Conservation (phyloP, 768 basidiomycete genomes). For the Phanerochaete sordida region DNA sequence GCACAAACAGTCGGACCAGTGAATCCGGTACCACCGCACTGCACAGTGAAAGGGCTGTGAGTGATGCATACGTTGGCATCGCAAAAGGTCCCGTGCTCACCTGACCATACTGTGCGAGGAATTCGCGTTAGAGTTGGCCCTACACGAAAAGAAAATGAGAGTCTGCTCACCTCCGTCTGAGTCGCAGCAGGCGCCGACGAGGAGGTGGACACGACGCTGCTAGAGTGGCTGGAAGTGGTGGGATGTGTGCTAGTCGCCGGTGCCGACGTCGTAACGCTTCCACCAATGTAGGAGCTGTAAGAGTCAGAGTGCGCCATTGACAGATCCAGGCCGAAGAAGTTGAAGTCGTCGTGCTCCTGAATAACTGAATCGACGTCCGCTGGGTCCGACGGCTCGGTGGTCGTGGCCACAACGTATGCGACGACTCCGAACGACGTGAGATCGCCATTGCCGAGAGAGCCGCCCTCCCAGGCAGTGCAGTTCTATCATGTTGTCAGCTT, state of each 20-base stretch:
- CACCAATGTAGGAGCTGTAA: conserved; percentile 19
- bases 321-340: conserved; percentile 26
- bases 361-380: conserved; percentile 24
- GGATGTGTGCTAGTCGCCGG: neutral
- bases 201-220: neutral
- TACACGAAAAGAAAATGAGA: neutral
- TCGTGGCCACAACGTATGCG: conserved; percentile 24
- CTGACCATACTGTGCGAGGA: conserved; percentile 18
- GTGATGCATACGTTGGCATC: no score
- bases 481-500: conserved; percentile 13
- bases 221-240: neutral
- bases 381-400: conserved; percentile 21
- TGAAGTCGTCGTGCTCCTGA: conserved; percentile 25
- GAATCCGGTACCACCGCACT: conserved; percentile 21
- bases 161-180: conserved; percentile 18
- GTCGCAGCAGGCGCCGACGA: conserved; percentile 3
- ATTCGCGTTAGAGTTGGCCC: neutral
- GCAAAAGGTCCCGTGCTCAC: no score
- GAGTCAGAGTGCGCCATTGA: conserved; percentile 19
- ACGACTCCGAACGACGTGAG: conserved; percentile 21
- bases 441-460: conserved; percentile 24
- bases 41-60: no score
- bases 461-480: conserved; percentile 26
- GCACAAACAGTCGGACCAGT: conserved; percentile 19
- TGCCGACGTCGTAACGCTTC: neutral